These are phyloP conservation scores for Gossypium laxum DNA, from an alignment of 441 rosid genomes.

Conservation along the genomic window DNA sequence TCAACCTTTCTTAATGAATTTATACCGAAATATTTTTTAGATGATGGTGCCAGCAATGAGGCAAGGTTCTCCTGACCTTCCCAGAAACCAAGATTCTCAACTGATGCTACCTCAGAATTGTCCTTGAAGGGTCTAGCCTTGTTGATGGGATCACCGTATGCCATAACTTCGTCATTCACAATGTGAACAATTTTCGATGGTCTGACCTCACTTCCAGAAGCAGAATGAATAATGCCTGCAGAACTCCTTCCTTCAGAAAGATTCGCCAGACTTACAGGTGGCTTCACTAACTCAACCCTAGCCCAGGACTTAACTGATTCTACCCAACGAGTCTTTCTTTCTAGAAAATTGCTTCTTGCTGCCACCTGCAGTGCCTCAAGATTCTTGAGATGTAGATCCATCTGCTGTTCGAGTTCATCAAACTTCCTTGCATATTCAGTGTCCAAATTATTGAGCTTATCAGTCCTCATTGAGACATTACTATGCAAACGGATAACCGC, in stretches of 20 bases:
- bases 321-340: conserved; percentile 36
- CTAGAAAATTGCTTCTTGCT: conserved; percentile 35
- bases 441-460: conserved; percentile 44
- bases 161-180: conserved; percentile 18
- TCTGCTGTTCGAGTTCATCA: conserved; percentile 31
- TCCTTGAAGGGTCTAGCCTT: conserved; percentile 5
- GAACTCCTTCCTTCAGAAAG: conserved; percentile 2
- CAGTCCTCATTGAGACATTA: conserved; percentile 25
- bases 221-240: not conserved
- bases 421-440: conserved; percentile 31
- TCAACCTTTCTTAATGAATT: conserved; percentile 1
- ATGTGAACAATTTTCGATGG: conserved; percentile 16
- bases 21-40: not conserved
- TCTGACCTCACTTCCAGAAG: conserved; percentile 9
- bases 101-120: conserved; percentile 14
- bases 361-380: conserved; percentile 35
- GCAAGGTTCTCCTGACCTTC: not conserved
- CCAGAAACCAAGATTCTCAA: conserved; percentile 6
- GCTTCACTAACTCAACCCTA: conserved; percentile 25
- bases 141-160: conserved; percentile 14
- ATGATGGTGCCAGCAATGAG: not conserved
- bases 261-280: conserved; percentile 13
- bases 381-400: conserved; percentile 25
- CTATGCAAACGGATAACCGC: conserved; percentile 41
- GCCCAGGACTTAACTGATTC: conserved; percentile 45